A percentile compares a stretch with the other conserved stretches of the same genome.
phyloP scores from a whole-genome alignment of 306 rosid species.

The Parietaria judaica region DNA sequence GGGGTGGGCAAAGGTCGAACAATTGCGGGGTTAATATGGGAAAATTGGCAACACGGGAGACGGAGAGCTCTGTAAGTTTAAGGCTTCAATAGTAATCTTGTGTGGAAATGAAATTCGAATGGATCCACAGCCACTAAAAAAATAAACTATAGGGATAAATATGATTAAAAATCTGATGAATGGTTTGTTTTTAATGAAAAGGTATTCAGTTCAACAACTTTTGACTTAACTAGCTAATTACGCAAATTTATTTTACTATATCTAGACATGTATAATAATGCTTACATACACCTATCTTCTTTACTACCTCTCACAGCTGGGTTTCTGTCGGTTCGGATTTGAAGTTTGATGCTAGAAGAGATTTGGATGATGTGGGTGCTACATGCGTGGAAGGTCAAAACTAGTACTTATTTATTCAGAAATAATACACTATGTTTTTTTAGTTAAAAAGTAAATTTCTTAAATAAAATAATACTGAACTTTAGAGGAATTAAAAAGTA shows the following conservation, averaged over 20 bases:
- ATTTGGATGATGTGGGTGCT: slow-evolving; percentile 92
- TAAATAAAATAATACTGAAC: not conserved
- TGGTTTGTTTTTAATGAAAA: not conserved
- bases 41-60: slow-evolving; percentile 85
- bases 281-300: slow-evolving; percentile 19
- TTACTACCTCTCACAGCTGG: slow-evolving; percentile 70
- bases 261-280: not conserved
- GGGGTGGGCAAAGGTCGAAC: slow-evolving; percentile 99
- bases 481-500: no score
- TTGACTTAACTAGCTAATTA: no score
- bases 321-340: slow-evolving; percentile 99
- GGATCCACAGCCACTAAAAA: no score
- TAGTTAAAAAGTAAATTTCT: not conserved
- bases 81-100: slow-evolving; percentile 15
- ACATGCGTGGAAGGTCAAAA: slow-evolving; percentile 53
- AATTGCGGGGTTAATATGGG: slow-evolving; percentile 92
- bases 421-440: not conserved
- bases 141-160: no score
- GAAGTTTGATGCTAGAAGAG: slow-evolving; percentile 97
- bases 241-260: no score
- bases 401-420: not conserved
- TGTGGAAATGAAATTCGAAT: not conserved
- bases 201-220: no score
- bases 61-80: slow-evolving; percentile 79
- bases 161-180: no score